Conservation (phyloP, 2,329 filamentous ascomycete species). For the Talaromyces amestolkiae region DNA sequence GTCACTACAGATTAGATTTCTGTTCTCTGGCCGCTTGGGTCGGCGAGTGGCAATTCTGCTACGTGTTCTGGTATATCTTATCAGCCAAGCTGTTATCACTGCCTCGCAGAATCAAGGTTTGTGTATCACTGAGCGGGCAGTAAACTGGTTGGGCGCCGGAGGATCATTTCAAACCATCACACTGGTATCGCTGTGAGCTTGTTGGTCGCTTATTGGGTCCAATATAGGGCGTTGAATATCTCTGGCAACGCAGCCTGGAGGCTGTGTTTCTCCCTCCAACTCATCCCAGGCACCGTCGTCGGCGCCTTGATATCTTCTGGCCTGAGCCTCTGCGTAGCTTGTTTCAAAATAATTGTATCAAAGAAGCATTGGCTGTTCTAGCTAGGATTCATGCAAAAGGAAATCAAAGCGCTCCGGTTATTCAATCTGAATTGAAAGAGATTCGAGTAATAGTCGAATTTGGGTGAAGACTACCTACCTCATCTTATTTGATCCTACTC, state of each 20-base stretch:
- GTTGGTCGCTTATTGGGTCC: neutral
- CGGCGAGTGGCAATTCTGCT: neutral
- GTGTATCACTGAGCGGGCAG: neutral
- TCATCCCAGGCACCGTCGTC: neutral
- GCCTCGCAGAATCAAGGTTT: neutral
- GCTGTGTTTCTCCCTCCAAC: neutral
- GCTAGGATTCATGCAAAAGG: neutral
- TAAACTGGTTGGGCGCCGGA: neutral
- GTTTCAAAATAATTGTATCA: neutral
- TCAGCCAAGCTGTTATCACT: neutral
- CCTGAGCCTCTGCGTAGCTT: neutral
- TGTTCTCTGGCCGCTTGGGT: neutral
- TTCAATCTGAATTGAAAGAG: neutral
- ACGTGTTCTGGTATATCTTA: neutral
- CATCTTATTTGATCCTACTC: neutral
- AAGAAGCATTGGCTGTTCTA: neutral
- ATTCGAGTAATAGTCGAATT: neutral
- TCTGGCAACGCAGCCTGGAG: neutral
- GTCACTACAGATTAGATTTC: neutral
- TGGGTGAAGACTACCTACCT: neutral
- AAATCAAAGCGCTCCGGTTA: neutral
- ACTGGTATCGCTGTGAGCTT: neutral
- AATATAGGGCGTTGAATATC: neutral
- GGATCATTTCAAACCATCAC: neutral
- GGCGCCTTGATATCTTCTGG: neutral